These are phyloP conservation scores for Cephalotrichum gorgonifer DNA, from an alignment of 2,329 filamentous ascomycete genomes.

Conservation along the genomic window DNA sequence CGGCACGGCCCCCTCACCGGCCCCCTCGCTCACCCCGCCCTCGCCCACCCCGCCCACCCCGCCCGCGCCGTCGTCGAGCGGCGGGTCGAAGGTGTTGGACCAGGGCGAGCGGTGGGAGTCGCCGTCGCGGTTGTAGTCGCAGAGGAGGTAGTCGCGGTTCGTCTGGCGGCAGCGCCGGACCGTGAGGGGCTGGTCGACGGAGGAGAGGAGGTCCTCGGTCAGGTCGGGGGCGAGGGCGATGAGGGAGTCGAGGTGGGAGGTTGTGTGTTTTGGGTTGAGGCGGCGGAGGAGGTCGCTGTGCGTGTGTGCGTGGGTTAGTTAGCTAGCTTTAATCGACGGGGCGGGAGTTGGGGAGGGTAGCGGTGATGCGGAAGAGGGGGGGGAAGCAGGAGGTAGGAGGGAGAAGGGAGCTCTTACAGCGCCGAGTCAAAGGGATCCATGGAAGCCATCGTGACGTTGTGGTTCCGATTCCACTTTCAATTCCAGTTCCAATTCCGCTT, in stretches of 20 bases:
- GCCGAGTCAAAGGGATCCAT: conserved; percentile 66
- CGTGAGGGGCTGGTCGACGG: conserved; percentile 89
- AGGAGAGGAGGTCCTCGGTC: conserved; percentile 94
- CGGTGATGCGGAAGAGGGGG: background rate
- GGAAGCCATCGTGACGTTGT: conserved; percentile 32
- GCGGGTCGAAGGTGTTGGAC: conserved; percentile 96
- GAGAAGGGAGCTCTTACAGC: conserved; percentile 42
- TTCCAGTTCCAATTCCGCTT: too few relatives aligned
- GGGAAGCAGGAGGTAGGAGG: conserved; percentile 4
- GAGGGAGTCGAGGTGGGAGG: conserved; percentile 78
- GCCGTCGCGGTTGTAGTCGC: conserved; percentile 99
- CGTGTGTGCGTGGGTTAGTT: too few relatives aligned
- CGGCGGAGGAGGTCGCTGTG: conserved; percentile 91
- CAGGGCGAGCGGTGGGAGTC: conserved; percentile 97
- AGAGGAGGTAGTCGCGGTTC: conserved; percentile 91
- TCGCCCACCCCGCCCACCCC: conserved; percentile 26
- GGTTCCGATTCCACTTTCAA: too few relatives aligned
- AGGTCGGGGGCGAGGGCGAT: conserved; percentile 83
- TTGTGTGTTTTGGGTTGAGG: conserved; percentile 87
- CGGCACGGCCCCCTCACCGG: conserved; percentile 72
- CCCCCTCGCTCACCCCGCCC: conserved; percentile 42
- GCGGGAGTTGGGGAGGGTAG: background rate
- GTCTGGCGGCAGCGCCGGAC: conserved; percentile 78
- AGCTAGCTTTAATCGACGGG: too few relatives aligned
- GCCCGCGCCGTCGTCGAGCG: conserved; percentile 54